Percentiles rank a stretch among this genome's conserved stretches.
Conservation (phyloP, 371 early-diverging fungal genomes). For the Syncephalastrum monosporum region DNA sequence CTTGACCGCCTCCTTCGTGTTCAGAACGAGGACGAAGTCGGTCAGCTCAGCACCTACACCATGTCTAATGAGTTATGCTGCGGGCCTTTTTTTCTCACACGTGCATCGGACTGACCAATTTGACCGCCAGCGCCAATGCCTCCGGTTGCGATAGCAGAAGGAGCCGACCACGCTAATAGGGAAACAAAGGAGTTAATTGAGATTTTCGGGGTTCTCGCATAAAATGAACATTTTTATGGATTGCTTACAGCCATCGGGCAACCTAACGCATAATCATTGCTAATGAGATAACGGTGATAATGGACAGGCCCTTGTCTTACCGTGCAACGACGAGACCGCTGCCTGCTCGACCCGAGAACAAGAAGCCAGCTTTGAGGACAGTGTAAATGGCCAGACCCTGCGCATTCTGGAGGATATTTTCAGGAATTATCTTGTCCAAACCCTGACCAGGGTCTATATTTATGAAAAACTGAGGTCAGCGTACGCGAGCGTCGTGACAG, state of each 20-base stretch:
- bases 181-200: no score
- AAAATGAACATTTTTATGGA: neutral
- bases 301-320: conserved; percentile 20
- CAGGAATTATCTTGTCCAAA: conserved; percentile 79
- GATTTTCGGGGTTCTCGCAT: neutral
- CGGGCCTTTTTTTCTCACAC: neutral
- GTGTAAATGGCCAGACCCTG: conserved; percentile 92
- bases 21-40: conserved; percentile 90
- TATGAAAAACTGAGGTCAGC: neutral
- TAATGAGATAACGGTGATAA: neutral
- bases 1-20: conserved; percentile 83
- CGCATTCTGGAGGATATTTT: conserved; percentile 69
- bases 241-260: conserved; percentile 12
- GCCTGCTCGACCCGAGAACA: conserved; percentile 91
- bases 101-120: conserved; percentile 9
- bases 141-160: conserved; percentile 73
- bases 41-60: conserved; percentile 82
- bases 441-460: conserved; percentile 64
- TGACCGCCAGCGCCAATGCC: conserved; percentile 78
- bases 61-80: neutral
- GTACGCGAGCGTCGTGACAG: neutral
- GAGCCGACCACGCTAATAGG: conserved; percentile 70
- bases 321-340: conserved; percentile 89
- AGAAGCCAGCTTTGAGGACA: conserved; percentile 90
- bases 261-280: conserved; percentile 2